Conservation (phyloP, 345 rosid species). For the Cardamine chenopodiifolia region DNA sequence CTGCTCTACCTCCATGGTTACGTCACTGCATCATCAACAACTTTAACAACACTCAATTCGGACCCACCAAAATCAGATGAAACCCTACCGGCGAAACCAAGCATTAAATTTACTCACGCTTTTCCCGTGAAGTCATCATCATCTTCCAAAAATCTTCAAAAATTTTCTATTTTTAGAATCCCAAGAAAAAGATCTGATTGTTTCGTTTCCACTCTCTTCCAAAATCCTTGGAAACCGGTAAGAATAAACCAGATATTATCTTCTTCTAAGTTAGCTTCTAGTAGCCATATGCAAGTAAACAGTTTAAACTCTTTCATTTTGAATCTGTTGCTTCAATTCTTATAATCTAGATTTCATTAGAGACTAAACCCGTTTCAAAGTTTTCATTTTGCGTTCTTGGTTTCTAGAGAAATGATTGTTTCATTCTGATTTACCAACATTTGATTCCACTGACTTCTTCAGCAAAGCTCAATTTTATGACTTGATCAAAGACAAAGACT, state of each 20-base stretch:
- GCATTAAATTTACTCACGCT: slow-evolving; percentile 36
- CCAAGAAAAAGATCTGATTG: slow-evolving; percentile 12
- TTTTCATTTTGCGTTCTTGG: background rate
- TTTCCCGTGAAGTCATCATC: slow-evolving; percentile 22
- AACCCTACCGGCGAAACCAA: slow-evolving; percentile 38
- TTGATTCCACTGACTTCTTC: background rate
- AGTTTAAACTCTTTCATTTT: slow-evolving; percentile 3
- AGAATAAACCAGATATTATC: slow-evolving; percentile 13
- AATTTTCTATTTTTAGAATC: slow-evolving; percentile 19
- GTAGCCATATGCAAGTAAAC: background rate
- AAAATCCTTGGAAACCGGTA: slow-evolving; percentile 20
- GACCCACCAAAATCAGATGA: slow-evolving; percentile 34
- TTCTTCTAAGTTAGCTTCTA: slow-evolving; percentile 24
- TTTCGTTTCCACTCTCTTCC: slow-evolving; percentile 15
- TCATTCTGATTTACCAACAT: slow-evolving; percentile 6
- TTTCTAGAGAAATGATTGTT: slow-evolving; percentile 4
- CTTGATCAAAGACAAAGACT: slow-evolving; percentile 30
- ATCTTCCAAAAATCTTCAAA: slow-evolving; percentile 11
- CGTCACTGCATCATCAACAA: slow-evolving; percentile 32
- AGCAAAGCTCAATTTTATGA: slow-evolving; percentile 22
- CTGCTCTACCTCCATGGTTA: slow-evolving; percentile 28
- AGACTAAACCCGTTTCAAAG: slow-evolving; percentile 10
- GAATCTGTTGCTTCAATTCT: background rate
- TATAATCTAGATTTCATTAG: background rate
- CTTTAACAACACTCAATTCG: slow-evolving; percentile 30